Base-by-base conservation (phyloP, 2,329 filamentous ascomycete species). In the Mariannaea sp. region DNA sequence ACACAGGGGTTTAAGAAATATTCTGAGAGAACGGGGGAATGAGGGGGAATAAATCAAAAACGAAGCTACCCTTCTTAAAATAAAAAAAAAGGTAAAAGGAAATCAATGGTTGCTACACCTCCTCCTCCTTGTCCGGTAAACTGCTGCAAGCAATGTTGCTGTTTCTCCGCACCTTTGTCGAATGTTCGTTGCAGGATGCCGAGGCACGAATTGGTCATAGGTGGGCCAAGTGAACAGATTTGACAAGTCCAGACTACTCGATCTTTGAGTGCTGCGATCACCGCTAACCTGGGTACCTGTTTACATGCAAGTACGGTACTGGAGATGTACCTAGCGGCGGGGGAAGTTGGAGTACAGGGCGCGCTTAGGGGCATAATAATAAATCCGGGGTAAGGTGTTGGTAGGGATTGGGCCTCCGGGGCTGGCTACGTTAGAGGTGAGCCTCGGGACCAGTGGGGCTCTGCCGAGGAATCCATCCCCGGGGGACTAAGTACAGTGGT, bases 131-230 rank as follows among this genome's bases (percentile, higher is more conserved):
- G 42, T 27, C 10, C 32, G 27, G 42, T 19, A 33, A 45, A 24
- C 27, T 32, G 43, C 27, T n/a, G 10, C 19, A 36, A n/a, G 30
- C 12, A 27, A 22, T 16, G 36, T 55, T 19, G 49, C 54, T 24
- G 22, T 55, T 62, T 64, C 64, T 66, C 64, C 64, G 64, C 64
- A 66, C 62, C 52, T 24, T 55, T 44, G 36, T 65, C 64, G 56
- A 60, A 65, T 49, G 55, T 57, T 56, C 33, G 51, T 38, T 24
- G 10, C 47, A 48, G 14, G 53, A 49, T 58, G 64, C 64, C 64
- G 64, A 67, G 64, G 64, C 58, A 48, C 57, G 45, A 49, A 14
- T 16, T 13, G 24, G n/a, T n/a, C n/a, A n/a, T n/a, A n/a, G n/a
- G n/a, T n/a, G n/a, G n/a, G n/a, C n/a, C n/a, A n/a, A n/a, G n/a